phyloP scores from a whole-genome alignment of 139 green algal genomes.

The Astrephomene gubernaculifera region DNA sequence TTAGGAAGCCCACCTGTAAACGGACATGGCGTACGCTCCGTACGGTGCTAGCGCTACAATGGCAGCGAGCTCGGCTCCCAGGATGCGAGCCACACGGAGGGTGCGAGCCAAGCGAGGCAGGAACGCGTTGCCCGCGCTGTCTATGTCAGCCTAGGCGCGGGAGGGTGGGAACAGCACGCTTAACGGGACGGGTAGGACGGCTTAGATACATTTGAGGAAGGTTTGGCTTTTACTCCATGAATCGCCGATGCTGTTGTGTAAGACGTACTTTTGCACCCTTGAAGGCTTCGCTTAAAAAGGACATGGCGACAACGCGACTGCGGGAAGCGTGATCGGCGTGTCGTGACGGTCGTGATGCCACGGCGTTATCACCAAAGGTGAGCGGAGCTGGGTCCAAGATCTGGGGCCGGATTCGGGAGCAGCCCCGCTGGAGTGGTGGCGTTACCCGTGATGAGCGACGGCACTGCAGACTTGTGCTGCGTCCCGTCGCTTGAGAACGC shows the following conservation, averaged over 20 bases:
- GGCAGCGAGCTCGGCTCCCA: slow-evolving; percentile 62
- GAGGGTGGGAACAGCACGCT: not conserved
- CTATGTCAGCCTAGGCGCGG: not conserved
- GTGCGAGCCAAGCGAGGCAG: slow-evolving; percentile 6
- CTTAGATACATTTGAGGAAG: no score
- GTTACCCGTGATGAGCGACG: no score
- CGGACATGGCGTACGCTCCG: slow-evolving; percentile 45
- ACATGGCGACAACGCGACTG: not conserved
- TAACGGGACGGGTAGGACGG: not conserved
- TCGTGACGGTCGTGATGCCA: no score
- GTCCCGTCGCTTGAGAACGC: no score
- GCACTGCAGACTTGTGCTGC: no score
- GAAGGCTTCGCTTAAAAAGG: slow-evolving; percentile 28
- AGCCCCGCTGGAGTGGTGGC: no score
- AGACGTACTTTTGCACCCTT: slow-evolving; percentile 43
- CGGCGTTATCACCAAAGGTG: no score
- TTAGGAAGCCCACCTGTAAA: slow-evolving; percentile 54
- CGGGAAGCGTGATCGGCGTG: no score
- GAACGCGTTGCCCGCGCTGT: not conserved
- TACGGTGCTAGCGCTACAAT: slow-evolving; percentile 63
- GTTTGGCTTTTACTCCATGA: not conserved
- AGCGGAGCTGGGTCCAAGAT: no score
- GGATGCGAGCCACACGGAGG: slow-evolving; percentile 35
- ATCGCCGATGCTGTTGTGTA: not conserved
- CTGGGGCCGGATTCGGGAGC: no score